Conservation (phyloP, 768 basidiomycete genomes). For the Suillus occidentalis region DNA sequence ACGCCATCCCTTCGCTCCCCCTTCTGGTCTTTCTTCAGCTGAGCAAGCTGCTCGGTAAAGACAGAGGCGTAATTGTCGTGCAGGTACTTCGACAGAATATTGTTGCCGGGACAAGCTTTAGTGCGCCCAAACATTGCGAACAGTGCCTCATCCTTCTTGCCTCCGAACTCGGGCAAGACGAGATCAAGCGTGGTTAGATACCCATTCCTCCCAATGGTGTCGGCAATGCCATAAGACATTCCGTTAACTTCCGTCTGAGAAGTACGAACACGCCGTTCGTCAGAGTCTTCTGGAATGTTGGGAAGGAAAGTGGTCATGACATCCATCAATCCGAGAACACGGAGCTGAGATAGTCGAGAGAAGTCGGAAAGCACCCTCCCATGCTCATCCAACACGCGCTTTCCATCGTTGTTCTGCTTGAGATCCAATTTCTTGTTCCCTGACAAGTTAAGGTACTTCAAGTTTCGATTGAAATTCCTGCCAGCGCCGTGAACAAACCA, state of each 20-base stretch:
- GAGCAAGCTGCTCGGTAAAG: slow-evolving; percentile 59
- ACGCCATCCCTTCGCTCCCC: slow-evolving; percentile 48
- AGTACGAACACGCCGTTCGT: slow-evolving; percentile 89
- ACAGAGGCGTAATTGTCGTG: slow-evolving; percentile 74
- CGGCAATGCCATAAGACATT: slow-evolving; percentile 96
- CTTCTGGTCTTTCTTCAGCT: slow-evolving; percentile 42
- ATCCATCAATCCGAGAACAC: slow-evolving; percentile 96
- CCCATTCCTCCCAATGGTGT: slow-evolving; percentile 80
- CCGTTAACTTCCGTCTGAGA: slow-evolving; percentile 85
- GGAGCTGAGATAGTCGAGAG: slow-evolving; percentile 78
- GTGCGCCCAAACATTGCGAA: slow-evolving; percentile 96
- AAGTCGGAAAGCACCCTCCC: slow-evolving; percentile 73
- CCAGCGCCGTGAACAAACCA: slow-evolving; percentile 3
- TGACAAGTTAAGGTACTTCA: slow-evolving; percentile 93
- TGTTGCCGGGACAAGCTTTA: slow-evolving; percentile 55
- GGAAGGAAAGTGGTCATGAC: slow-evolving; percentile 66
- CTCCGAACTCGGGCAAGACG: slow-evolving; percentile 83
- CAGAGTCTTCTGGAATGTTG: slow-evolving; percentile 80
- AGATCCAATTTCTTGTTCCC: slow-evolving; percentile 97
- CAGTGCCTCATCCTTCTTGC: slow-evolving; percentile 74
- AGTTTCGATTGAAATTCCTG: slow-evolving; percentile 95
- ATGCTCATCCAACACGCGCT: slow-evolving; percentile 28
- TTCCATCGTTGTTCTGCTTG: slow-evolving; percentile 60
- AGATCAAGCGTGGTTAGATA: slow-evolving; percentile 89
- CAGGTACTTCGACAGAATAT: slow-evolving; percentile 77